A percentile compares a stretch with the other conserved stretches of the same genome.
These are phyloP conservation scores for Stephanodiscus minutulus DNA, from an alignment of 108 stramenopile genomes.

Conservation along the genomic window DNA sequence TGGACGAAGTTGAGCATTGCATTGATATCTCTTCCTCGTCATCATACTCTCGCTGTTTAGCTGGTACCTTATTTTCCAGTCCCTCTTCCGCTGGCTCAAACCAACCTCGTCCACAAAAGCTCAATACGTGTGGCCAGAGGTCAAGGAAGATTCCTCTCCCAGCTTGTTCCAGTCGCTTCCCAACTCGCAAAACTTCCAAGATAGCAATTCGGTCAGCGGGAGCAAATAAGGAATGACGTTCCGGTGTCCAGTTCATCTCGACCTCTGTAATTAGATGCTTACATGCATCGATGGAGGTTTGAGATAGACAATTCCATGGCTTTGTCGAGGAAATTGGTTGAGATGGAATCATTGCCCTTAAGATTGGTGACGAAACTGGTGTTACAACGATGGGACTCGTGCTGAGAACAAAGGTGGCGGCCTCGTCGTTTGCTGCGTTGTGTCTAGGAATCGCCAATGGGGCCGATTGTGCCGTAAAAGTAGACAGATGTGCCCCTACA, in stretches of 20 bases:
- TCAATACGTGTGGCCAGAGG: constrained; percentile 75
- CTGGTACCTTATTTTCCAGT: constrained; percentile 2
- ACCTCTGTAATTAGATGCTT: constrained; percentile 68
- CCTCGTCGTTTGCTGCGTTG: not conserved
- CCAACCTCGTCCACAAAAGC: constrained; percentile 88
- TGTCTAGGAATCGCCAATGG: constrained; percentile 34
- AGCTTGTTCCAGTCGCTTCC: constrained; percentile 78
- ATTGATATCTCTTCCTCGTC: constrained; percentile 23
- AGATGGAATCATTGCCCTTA: constrained; percentile 78
- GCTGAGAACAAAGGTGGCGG: constrained; percentile 1
- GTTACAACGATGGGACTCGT: constrained; percentile 34
- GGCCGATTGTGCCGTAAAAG: constrained; percentile 9
- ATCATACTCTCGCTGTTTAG: constrained; percentile 2
- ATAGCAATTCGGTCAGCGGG: constrained; percentile 78
- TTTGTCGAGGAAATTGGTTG: constrained; percentile 80
- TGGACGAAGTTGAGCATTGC: constrained; percentile 20
- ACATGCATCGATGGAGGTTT: constrained; percentile 83
- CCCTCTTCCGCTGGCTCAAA: constrained; percentile 54
- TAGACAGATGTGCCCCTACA: constrained; percentile 16
- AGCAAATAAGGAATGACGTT: constrained; percentile 72
- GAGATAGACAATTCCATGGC: constrained; percentile 90
- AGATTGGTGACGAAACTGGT: constrained; percentile 81
- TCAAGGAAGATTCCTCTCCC: constrained; percentile 76
- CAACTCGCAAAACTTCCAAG: constrained; percentile 74
- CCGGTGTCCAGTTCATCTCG: constrained; percentile 79